phyloP scores from a whole-genome alignment of 176 grass and related monocot genomes.

The Aegilops speltoides region DNA sequence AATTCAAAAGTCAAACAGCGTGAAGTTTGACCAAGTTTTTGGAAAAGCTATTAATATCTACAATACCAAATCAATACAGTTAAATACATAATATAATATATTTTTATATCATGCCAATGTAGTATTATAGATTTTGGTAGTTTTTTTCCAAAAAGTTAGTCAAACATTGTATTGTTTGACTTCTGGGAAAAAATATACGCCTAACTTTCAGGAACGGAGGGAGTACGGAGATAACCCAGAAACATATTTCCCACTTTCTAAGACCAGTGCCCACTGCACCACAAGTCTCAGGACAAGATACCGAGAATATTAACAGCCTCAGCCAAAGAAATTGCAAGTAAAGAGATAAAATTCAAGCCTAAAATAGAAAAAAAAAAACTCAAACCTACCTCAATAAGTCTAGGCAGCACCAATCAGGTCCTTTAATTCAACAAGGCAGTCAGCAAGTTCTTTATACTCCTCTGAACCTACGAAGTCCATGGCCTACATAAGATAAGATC shows the following conservation, averaged over 20 bases:
- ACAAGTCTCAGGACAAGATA: neutral
- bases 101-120: too few species aligned
- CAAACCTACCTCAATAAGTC: neutral
- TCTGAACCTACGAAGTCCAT: constrained; percentile 43
- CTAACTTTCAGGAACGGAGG: too few species aligned
- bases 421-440: constrained; percentile 62
- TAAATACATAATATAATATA: too few species aligned
- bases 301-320: neutral
- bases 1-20: too few species aligned
- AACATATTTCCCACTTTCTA: neutral
- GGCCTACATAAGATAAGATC: constrained; percentile 48
- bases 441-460: constrained; percentile 60
- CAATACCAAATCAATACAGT: too few species aligned
- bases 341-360: neutral
- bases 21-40: too few species aligned
- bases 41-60: too few species aligned
- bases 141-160: too few species aligned
- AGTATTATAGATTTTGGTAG: too few species aligned
- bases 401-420: constrained; percentile 41
- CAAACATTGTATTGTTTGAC: too few species aligned
- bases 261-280: neutral
- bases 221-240: neutral
- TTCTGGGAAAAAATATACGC: too few species aligned
- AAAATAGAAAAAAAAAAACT: neutral
- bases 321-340: neutral